Base-by-base conservation (phyloP, 768 basidiomycete species). In the Hortiboletus campestris region DNA sequence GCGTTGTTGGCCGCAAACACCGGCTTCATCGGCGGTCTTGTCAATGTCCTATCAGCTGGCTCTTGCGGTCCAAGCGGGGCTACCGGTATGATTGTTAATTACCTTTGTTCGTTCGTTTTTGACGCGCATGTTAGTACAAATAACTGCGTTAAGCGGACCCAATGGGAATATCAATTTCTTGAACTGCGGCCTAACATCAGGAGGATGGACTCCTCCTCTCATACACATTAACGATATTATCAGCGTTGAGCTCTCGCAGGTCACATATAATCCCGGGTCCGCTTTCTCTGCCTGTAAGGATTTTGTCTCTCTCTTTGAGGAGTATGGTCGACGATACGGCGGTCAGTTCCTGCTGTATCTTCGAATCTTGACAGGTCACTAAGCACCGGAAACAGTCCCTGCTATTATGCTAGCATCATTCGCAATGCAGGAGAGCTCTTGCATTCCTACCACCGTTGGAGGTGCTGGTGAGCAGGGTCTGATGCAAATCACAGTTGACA, bases 401-500 rank as follows among this genome's bases (percentile, higher is more conserved):
- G 68, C 90, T 9, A 90, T 94, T 67, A 74, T 95, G 60, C 70
- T 95, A 36, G 93, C 92, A 2, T 80, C 91, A 0, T 87, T 96
- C 61, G 91, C 92, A 32, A 87, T 96, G 86, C 92, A 95, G 69
- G 94, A 96, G 68, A 84, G 82, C 32, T 75, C 75, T 38, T 96
- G 93, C 77, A 84, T 87, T 60, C 79, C 85, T 2, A 55, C 72
- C 16, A 81, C 80, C 7, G 76, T 84, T 43, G 92, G 92, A 49
- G 86, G 85, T 16, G 89, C 77, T 20, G 89, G 91, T 42, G 92
- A 94, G 69, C 86, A 90, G 64, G 92, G 91, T 32, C 73, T 94
- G 49, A 94, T 94, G 91, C 91, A 94, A 69, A 77, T 94, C 59
- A 88, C 88, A 17, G 65, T 70, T 39, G 89, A 90, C 59, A 94